A percentile compares a stretch with the other conserved stretches of the same genome.
Evolutionary conservation across 2,329 filamentous ascomycete species (phyloP).

Genomic region (Westerdykella aurantiaca): DNA sequence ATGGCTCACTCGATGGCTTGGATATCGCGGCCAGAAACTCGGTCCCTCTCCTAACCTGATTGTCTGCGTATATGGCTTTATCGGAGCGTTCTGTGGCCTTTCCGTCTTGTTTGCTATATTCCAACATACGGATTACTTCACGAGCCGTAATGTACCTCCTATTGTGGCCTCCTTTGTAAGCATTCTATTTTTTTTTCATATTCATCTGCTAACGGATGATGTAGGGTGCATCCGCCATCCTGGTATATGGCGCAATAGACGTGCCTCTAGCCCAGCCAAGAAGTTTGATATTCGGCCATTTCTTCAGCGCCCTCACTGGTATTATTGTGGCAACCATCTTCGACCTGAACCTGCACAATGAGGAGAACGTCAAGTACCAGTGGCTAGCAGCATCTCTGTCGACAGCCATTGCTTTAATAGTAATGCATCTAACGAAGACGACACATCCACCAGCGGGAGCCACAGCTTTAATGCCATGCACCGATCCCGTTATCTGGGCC

Average conservation of each 20-base stretch:
- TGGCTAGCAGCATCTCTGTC: conserved; percentile 43
- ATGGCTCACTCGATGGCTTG: conserved; percentile 62
- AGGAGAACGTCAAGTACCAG: conserved; percentile 24
- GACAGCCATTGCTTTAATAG: conserved; percentile 39
- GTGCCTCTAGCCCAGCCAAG: conserved; percentile 44
- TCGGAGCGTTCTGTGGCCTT: conserved; percentile 41
- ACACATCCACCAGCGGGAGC: conserved; percentile 46
- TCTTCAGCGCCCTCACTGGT: conserved; percentile 41
- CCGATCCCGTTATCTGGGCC: conserved; percentile 34
- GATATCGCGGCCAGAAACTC: conserved; percentile 33
- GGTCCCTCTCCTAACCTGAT: conserved; percentile 23
- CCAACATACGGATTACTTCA: conserved; percentile 37
- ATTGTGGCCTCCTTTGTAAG: conserved; percentile 39
- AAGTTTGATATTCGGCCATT: conserved; percentile 41
- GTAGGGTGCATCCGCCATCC: conserved; percentile 42
- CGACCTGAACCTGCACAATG: conserved; percentile 30
- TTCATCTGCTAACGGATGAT: conserved; percentile 2
- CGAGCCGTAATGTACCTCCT: conserved; percentile 36
- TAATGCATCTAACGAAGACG: conserved; percentile 44
- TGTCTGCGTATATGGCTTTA: conserved; percentile 39
- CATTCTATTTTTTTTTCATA: background rate
- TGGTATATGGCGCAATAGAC: conserved; percentile 43
- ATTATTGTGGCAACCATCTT: conserved; percentile 42
- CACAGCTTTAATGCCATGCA: conserved; percentile 41
- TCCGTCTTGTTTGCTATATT: conserved; percentile 39